A percentile compares a stretch with the other conserved stretches of the same genome.
Conservation (phyloP, 2,329 filamentous ascomycete species). For the Sporothrix curviconia region DNA sequence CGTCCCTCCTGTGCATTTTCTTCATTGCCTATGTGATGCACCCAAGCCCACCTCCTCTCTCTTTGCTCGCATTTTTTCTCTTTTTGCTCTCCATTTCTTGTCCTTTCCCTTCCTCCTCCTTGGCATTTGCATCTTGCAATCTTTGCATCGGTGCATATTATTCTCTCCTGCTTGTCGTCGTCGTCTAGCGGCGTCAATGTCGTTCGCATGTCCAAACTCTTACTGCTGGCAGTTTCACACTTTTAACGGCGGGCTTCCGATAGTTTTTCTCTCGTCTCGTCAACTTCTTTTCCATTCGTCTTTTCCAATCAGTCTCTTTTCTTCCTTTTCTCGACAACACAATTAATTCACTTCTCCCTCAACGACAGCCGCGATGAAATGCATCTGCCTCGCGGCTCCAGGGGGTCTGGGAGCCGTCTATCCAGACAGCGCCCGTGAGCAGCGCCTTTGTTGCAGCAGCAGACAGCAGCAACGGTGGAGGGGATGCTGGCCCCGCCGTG, state of each 20-base stretch:
- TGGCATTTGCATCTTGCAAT: background rate
- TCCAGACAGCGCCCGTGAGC: background rate
- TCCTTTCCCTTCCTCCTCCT: background rate
- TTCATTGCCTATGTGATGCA: too few species aligned
- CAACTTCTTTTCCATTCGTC: too few species aligned
- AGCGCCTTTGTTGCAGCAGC: too few species aligned
- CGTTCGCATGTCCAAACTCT: conserved; percentile 1
- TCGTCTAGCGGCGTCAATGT: background rate
- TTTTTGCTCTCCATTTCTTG: background rate
- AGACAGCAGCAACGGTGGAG: too few species aligned
- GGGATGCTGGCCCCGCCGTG: too few species aligned
- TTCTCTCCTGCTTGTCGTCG: background rate
- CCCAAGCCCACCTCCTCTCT: background rate
- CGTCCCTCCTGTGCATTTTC: too few species aligned
- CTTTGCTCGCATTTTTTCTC: background rate
- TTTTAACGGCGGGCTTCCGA: background rate
- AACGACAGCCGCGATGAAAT: background rate
- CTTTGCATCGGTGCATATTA: conserved; percentile 1
- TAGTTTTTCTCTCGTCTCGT: background rate
- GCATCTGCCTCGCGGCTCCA: background rate
- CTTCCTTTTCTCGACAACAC: background rate
- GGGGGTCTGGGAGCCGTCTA: background rate
- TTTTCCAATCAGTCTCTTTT: too few species aligned
- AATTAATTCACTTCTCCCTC: background rate
- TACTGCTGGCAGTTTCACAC: conserved; percentile 7